A percentile compares a stretch with the other conserved stretches of the same genome.
Conservation (phyloP, 83 land plant species). For the Picea abies region DNA sequence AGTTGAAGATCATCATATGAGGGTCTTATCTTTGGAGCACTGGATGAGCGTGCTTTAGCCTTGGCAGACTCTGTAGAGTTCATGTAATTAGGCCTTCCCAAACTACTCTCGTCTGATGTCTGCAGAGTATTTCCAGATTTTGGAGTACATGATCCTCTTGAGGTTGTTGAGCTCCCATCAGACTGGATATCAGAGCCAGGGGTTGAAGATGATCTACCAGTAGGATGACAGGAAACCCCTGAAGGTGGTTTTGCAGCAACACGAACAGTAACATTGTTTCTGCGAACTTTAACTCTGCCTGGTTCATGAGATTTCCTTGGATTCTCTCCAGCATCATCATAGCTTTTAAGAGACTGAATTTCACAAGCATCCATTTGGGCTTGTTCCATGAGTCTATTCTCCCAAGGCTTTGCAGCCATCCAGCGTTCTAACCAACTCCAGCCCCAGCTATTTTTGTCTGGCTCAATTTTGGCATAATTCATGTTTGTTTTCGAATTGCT, state of each 20-base stretch:
- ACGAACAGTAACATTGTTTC: slow-evolving; percentile 53
- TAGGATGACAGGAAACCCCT: background rate
- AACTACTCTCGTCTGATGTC: slow-evolving; percentile 28
- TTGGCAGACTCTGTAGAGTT: slow-evolving; percentile 60
- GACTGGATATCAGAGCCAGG: slow-evolving; percentile 46
- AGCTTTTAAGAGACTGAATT: slow-evolving; percentile 32
- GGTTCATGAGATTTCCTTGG: slow-evolving; percentile 32
- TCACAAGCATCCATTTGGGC: slow-evolving; percentile 20
- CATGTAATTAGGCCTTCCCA: slow-evolving; percentile 61
- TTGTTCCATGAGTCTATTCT: slow-evolving; percentile 62
- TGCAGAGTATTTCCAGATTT: slow-evolving; percentile 37
- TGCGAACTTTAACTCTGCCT: slow-evolving; percentile 40
- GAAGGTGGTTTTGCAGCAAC: slow-evolving; percentile 61
- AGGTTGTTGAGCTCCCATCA: slow-evolving; percentile 60
- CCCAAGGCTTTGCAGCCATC: slow-evolving; percentile 95
- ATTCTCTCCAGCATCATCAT: slow-evolving; percentile 18
- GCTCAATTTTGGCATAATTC: slow-evolving; percentile 23
- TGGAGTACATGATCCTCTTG: slow-evolving; percentile 54
- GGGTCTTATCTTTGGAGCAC: slow-evolving; percentile 29
- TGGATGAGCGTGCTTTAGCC: slow-evolving; percentile 38
- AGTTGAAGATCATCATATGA: slow-evolving; percentile 54
- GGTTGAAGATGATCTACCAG: slow-evolving; percentile 37
- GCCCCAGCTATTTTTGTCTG: slow-evolving; percentile 64
- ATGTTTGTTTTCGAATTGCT: slow-evolving; percentile 24
- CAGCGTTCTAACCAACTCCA: slow-evolving; percentile 92